These are phyloP conservation scores for Penicillium cataractarum DNA, from an alignment of 495 filamentous ascomycete species.

Conservation along the genomic window DNA sequence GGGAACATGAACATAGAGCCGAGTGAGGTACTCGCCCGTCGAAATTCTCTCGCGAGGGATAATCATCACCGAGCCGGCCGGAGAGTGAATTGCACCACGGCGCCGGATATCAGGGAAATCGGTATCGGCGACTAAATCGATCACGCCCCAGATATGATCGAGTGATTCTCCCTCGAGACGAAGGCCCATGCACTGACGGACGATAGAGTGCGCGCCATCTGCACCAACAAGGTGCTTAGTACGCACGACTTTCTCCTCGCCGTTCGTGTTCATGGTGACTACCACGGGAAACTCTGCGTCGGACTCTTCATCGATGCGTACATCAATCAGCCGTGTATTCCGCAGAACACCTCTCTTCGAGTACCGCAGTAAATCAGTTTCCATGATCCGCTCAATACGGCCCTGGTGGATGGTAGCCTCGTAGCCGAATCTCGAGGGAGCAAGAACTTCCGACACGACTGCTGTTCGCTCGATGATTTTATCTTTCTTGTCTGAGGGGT, in stretches of 20 bases:
- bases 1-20: constrained; percentile 57
- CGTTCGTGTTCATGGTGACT: constrained; percentile 3
- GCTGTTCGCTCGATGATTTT: constrained; percentile 45
- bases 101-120: constrained; percentile 45
- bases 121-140: constrained; percentile 40
- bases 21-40: constrained; percentile 54
- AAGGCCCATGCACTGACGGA: constrained; percentile 41
- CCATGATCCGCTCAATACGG: constrained; percentile 32
- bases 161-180: constrained; percentile 46
- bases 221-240: constrained; percentile 34
- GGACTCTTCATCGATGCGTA: constrained; percentile 10
- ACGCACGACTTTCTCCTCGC: constrained; percentile 9
- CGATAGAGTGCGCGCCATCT: constrained; percentile 36
- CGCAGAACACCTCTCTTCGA: constrained; percentile 11
- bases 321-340: constrained; percentile 12
- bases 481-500: constrained; percentile 8
- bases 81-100: constrained; percentile 36
- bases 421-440: constrained; percentile 33
- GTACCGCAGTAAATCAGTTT: constrained; percentile 29
- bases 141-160: constrained; percentile 44
- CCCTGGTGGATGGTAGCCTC: constrained; percentile 41
- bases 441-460: constrained; percentile 32
- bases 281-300: constrained; percentile 6
- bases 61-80: constrained; percentile 32
- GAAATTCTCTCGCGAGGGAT: constrained; percentile 38